A percentile compares a stretch with the other conserved stretches of the same genome.
phyloP scores from a whole-genome alignment of 352 stramenopile species.

The Pythium vanterpoolii region DNA sequence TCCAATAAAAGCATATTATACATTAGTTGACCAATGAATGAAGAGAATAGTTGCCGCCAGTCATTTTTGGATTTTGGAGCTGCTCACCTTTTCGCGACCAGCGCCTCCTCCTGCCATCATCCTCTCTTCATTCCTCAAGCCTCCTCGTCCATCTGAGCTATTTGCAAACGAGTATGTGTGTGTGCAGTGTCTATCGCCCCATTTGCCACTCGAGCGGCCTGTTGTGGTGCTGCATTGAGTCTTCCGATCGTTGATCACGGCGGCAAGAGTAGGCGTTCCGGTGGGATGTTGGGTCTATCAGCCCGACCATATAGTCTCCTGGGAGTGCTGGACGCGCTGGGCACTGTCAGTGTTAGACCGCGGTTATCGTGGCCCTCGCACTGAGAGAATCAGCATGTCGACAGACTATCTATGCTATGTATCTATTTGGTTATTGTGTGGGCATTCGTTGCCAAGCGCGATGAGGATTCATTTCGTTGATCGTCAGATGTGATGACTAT shows the following conservation, averaged over 20 bases:
- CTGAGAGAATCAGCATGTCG: slow-evolving; percentile 37
- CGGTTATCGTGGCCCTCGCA: slow-evolving; percentile 30
- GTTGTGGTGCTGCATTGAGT: slow-evolving; percentile 26
- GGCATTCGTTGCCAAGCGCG: slow-evolving; percentile 19
- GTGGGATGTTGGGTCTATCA: slow-evolving; percentile 34
- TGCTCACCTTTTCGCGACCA: not conserved
- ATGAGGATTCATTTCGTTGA: slow-evolving; percentile 34
- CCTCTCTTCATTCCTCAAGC: slow-evolving; percentile 9
- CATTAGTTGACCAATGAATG: slow-evolving; percentile 17
- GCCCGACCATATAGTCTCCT: slow-evolving; percentile 29
- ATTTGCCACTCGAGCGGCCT: slow-evolving; percentile 32
- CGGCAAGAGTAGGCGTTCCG: slow-evolving; percentile 23
- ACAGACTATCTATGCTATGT: slow-evolving; percentile 18
- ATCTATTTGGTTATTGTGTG: too few species aligned
- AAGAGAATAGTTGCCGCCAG: slow-evolving; percentile 10
- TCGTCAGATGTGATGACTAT: slow-evolving; percentile 31
- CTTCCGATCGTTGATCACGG: slow-evolving; percentile 29
- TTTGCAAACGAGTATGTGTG: not conserved
- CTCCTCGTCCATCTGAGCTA: not conserved
- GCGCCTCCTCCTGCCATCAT: not conserved
- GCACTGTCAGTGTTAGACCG: slow-evolving; percentile 32
- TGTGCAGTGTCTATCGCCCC: slow-evolving; percentile 18
- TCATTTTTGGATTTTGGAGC: slow-evolving; percentile 19
- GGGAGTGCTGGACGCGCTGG: slow-evolving; percentile 25
- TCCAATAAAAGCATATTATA: not conserved